Conservation (phyloP, 805 yeast genomes). For the Kuraishia molischiana region DNA sequence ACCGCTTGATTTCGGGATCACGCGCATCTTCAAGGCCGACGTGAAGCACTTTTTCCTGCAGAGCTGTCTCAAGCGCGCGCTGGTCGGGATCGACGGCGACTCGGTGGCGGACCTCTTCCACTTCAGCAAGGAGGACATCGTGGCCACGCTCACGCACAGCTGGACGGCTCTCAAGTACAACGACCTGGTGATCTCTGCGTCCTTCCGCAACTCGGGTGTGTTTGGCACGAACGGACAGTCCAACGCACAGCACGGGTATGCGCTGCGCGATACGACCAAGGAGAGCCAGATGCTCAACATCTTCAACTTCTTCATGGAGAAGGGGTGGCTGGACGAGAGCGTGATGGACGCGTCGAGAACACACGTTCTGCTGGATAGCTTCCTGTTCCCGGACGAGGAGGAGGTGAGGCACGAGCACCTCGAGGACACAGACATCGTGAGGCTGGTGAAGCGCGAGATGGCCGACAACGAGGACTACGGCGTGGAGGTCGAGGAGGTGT, state of each 20-base stretch:
- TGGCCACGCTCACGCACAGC: slow-evolving; percentile 13
- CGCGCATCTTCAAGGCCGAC: slow-evolving; percentile 21
- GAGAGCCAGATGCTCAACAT: slow-evolving; percentile 15
- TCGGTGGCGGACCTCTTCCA: slow-evolving; percentile 2
- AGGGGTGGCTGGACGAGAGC: slow-evolving; percentile 7
- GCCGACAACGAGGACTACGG: not conserved
- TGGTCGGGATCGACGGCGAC: slow-evolving; percentile 3
- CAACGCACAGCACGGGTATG: slow-evolving; percentile 2
- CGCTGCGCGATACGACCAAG: slow-evolving; percentile 8
- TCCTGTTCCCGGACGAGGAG: slow-evolving; percentile 28
- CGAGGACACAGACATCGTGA: slow-evolving; percentile 24
- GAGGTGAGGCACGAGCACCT: slow-evolving; percentile 18
- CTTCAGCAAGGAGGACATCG: slow-evolving; percentile 13
- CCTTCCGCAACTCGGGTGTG: slow-evolving; percentile 13
- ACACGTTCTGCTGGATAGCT: slow-evolving; percentile 14
- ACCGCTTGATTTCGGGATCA: slow-evolving; percentile 23
- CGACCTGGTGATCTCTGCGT: slow-evolving; percentile 6
- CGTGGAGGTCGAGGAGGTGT: not conserved
- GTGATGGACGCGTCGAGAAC: slow-evolving; percentile 3
- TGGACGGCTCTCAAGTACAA: slow-evolving; percentile 8
- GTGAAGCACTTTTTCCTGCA: slow-evolving; percentile 13
- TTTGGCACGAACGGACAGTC: slow-evolving; percentile 2
- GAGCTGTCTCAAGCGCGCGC: slow-evolving; percentile 6
- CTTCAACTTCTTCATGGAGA: slow-evolving; percentile 11
- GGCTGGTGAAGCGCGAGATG: slow-evolving; percentile 13